These are phyloP conservation scores for Solanum chilense DNA, from an alignment of 257 asterid genomes.

Conservation along the genomic window DNA sequence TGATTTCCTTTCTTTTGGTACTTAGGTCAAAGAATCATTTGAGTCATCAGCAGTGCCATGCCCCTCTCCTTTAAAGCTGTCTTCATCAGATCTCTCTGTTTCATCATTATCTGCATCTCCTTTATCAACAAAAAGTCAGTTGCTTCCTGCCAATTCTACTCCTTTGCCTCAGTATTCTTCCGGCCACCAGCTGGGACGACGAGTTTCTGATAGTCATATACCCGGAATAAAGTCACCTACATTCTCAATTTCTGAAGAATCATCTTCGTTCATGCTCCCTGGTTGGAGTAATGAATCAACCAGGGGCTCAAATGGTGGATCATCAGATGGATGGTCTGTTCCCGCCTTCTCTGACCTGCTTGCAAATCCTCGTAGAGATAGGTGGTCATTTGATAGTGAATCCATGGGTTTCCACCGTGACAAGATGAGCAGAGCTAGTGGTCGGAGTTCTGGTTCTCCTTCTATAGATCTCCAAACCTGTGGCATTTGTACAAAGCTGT, in stretches of 20 bases:
- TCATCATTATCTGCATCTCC: conserved; percentile 63
- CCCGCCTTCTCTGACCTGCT: conserved; percentile 63
- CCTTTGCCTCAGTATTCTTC: conserved; percentile 73
- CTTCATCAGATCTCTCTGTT: conserved; percentile 63
- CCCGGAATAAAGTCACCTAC: conserved; percentile 61
- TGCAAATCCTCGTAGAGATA: conserved; percentile 49
- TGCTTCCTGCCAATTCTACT: conserved; percentile 55
- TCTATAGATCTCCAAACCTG: conserved; percentile 65
- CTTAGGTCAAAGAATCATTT: conserved; percentile 49
- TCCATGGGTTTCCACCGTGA: conserved; percentile 47
- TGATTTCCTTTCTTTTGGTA: not conserved
- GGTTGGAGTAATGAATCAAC: conserved; percentile 67
- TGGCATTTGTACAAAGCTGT: conserved; percentile 70
- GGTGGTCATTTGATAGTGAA: conserved; percentile 98
- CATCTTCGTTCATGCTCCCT: conserved; percentile 41
- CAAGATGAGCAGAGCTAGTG: conserved; percentile 42
- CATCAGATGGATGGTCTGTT: conserved; percentile 79
- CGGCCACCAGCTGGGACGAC: conserved; percentile 46
- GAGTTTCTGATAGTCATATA: conserved; percentile 61
- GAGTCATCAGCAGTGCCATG: conserved; percentile 45
- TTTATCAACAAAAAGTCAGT: conserved; percentile 50
- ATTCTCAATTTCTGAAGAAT: conserved; percentile 69
- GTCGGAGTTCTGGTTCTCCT: conserved; percentile 34
- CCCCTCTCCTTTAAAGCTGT: conserved; percentile 56
- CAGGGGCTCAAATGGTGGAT: conserved; percentile 67